Base-by-base conservation (phyloP, 192 early-diverging fungal species). In the Umbelopsis sp. region DNA sequence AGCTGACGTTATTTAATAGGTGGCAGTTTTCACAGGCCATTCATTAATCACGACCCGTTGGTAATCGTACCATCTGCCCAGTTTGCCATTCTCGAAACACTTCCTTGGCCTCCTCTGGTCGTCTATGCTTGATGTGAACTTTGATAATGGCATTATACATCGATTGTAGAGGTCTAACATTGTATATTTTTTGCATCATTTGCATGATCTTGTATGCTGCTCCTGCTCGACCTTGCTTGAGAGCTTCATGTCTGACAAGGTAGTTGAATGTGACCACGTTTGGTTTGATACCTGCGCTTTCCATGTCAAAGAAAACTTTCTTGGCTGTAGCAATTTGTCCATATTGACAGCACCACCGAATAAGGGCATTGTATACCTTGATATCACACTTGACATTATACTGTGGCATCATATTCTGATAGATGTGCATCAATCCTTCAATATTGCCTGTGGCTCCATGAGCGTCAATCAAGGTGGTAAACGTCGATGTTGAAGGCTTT, bases 181-280 rank as follows among this genome's bases (percentile, higher is more conserved):
- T 44, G 36, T 76, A 81, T 11, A 69, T 50, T 0, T 32, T 6
- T 7, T 69, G 41, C 79, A 81, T 81, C 12, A 74, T 43, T 2
- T 81, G 65, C 62, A 81, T 53, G 14, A 81, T 21, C 14, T 49
- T 14, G 24, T 81, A 66, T 4, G 75, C 77, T 11, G 44, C 59
- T 26, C 65, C 68, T 20, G 70, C 68, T 52, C 72, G 62, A 17
- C 32, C 29, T 21, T 65, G 52, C 38, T 74, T 76, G 17, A 74
- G 50, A 2, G 79, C 79, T 51, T 81, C 75, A 21, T 74, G 75
- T 49, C 71, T 59, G 62, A 81, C 71, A 2, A 81, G 41, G 45
- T 77, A 54, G 72, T 81, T 76, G 53, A 81, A 81, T 3, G 79
- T 77, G 10, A 73, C 54, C 7, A 77, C 45, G 29, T 71, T 81